Evolutionary conservation across 2,329 filamentous ascomycete species (phyloP).

Genomic region (Rhexocercosporidium sp.): DNA sequence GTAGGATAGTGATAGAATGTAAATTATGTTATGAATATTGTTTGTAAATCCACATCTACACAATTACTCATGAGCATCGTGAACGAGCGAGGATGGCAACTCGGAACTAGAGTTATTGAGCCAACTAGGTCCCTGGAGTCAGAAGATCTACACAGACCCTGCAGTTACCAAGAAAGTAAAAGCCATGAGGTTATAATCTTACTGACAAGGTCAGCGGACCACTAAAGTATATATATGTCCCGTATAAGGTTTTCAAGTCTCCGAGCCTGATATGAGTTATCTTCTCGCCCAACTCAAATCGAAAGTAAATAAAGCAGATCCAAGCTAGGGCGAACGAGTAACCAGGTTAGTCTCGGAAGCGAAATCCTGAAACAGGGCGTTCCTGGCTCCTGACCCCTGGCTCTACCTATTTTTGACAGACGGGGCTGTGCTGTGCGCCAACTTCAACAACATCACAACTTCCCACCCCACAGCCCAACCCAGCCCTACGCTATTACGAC

Average conservation of each 20-base stretch:
- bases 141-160: no score
- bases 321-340: neutral
- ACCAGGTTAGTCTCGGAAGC: neutral
- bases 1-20: slow-evolving; percentile 1
- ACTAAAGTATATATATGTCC: no score
- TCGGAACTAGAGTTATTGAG: no score
- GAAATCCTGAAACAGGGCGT: slow-evolving; percentile 2
- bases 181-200: no score
- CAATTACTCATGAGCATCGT: neutral
- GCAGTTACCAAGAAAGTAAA: no score
- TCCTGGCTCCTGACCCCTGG: neutral
- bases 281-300: neutral
- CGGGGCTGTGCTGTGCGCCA: neutral
- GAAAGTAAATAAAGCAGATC: neutral
- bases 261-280: neutral
- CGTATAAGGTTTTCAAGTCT: no score
- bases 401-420: neutral
- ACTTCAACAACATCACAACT: slow-evolving; percentile 1
- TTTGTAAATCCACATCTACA: neutral
- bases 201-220: no score
- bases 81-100: no score
- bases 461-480: slow-evolving; percentile 10
- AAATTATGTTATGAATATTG: slow-evolving; percentile 8
- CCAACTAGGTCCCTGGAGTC: no score
- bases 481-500: slow-evolving; percentile 8